Percentiles rank a stretch among this genome's conserved stretches.
Conservation (phyloP, 2,329 filamentous ascomycete genomes). For the Exutisphaerella laricina region DNA sequence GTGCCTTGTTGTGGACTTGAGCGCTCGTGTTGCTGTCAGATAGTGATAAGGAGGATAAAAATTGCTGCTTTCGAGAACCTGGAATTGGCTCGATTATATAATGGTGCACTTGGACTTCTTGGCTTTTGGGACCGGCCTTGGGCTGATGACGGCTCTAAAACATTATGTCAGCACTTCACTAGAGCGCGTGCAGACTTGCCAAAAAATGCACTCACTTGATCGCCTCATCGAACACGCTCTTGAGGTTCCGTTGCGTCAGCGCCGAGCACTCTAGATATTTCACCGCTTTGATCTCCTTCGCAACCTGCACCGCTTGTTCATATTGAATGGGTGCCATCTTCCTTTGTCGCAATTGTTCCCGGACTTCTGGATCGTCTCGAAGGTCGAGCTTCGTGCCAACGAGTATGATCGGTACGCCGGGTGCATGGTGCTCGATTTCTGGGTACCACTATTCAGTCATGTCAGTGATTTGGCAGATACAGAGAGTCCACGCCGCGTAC, state of each 20-base stretch:
- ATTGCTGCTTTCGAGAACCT: neutral
- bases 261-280: constrained; percentile 99
- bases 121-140: constrained; percentile 53
- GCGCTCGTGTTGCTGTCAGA: neutral
- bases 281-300: constrained; percentile 90
- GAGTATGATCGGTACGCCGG: constrained; percentile 90
- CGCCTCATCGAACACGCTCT: constrained; percentile 98
- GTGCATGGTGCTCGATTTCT: constrained; percentile 95
- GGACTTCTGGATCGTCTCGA: constrained; percentile 77
- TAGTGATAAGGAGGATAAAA: neutral
- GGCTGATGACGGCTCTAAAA: constrained; percentile 64
- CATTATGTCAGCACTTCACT: constrained; percentile 7
- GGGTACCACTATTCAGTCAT: constrained; percentile 84
- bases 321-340: constrained; percentile 97
- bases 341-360: constrained; percentile 78
- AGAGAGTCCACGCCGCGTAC: too few species aligned
- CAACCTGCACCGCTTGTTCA: constrained; percentile 80
- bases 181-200: neutral
- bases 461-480: too few species aligned
- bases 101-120: constrained; percentile 66
- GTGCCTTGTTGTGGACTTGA: constrained; percentile 1
- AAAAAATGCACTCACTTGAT: constrained; percentile 67
- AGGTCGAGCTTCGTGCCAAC: constrained; percentile 97
- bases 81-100: constrained; percentile 44
- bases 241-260: constrained; percentile 90